These are phyloP conservation scores for Melanomma pulvis-pyrius DNA, from an alignment of 495 filamentous ascomycete genomes.

Conservation along the genomic window DNA sequence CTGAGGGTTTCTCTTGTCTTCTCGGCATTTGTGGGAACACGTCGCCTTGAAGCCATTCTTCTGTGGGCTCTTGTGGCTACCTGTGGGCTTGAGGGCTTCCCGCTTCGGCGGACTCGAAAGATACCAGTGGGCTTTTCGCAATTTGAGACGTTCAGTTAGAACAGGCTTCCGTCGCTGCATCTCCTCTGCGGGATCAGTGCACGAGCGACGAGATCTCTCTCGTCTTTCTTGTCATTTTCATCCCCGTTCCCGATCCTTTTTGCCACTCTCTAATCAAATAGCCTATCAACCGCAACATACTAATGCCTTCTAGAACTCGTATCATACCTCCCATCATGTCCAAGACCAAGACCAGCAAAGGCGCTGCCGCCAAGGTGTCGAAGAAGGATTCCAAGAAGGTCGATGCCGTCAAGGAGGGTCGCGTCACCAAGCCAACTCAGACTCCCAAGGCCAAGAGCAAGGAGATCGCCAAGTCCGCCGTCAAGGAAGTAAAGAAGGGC, in stretches of 20 bases:
- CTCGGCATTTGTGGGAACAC: conserved; percentile 52
- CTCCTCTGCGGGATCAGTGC: conserved; percentile 8
- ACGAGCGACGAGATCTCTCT: conserved; percentile 1
- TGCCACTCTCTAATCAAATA: not conserved
- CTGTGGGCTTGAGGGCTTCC: conserved; percentile 43
- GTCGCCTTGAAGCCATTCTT: conserved; percentile 43
- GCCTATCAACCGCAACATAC: conserved; percentile 11
- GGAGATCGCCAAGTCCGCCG: conserved; percentile 48
- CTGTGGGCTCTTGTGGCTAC: conserved; percentile 47
- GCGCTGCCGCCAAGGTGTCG: conserved; percentile 24
- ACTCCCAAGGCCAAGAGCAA: conserved; percentile 48
- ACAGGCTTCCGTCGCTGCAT: conserved; percentile 18
- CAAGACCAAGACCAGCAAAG: conserved; percentile 33
- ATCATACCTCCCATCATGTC: conserved; percentile 28
- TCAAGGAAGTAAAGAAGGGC: conserved; percentile 46
- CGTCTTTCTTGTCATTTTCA: conserved; percentile 4
- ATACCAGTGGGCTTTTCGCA: conserved; percentile 41
- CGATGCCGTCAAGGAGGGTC: conserved; percentile 52
- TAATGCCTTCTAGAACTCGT: conserved; percentile 23
- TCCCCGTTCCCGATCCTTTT: not conserved
- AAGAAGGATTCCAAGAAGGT: conserved; percentile 35
- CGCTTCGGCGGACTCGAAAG: conserved; percentile 38
- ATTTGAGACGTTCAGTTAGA: conserved; percentile 36
- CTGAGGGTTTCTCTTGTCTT: conserved; percentile 38
- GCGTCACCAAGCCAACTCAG: conserved; percentile 49